phyloP scores from a whole-genome alignment of 78 protist species.

The Dictyostelium firmibasis region DNA sequence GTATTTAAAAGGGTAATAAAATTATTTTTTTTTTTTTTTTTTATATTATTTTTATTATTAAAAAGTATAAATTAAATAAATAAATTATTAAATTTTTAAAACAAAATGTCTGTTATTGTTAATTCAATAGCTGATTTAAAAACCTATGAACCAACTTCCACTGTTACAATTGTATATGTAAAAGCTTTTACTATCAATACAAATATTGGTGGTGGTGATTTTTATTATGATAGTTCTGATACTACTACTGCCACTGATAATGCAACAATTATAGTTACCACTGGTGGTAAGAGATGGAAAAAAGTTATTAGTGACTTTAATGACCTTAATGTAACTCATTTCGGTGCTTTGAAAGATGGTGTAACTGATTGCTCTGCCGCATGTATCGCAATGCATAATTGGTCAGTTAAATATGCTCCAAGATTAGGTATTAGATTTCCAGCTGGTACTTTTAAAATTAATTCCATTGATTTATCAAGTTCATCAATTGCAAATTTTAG shows the following conservation, averaged over 20 bases:
- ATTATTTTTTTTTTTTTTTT: not conserved
- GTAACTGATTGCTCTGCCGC: not conserved
- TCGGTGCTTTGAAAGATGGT: not conserved
- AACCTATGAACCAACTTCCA: not conserved
- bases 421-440: not conserved
- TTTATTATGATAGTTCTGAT: not conserved
- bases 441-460: not conserved
- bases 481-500: not conserved
- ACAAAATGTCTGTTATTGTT: not conserved
- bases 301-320: not conserved
- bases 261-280: not conserved
- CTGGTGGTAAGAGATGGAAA: not conserved
- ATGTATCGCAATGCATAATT: not conserved
- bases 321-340: not conserved
- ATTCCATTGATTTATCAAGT: not conserved
- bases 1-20: not conserved
- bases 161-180: not conserved
- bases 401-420: not conserved
- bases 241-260: not conserved
- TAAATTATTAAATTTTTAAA: not conserved
- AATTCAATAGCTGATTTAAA: not conserved
- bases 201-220: not conserved
- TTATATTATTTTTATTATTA: not conserved
- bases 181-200: not conserved
- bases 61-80: too few relatives aligned